Conservation (phyloP, 768 basidiomycete genomes). For the Suillus brevipes region DNA sequence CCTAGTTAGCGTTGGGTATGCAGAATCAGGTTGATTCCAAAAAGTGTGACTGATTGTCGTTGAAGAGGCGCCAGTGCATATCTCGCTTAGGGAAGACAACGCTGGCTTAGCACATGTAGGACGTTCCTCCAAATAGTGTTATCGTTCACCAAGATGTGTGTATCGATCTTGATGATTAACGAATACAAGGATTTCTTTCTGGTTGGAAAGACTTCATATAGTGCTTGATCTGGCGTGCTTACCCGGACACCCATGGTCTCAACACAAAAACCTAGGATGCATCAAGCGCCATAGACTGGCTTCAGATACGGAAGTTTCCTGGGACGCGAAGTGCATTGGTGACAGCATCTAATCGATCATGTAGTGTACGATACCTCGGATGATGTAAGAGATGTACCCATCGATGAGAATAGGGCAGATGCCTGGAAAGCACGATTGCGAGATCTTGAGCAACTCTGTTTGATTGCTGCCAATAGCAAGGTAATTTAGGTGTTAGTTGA, state of each 20-base stretch:
- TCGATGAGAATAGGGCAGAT: conserved; percentile 45
- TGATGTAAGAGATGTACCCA: conserved; percentile 69
- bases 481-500: conserved; percentile 85
- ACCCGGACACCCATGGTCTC: conserved; percentile 33
- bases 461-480: conserved; percentile 43
- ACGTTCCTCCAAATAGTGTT: conserved; percentile 72
- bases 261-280: conserved; percentile 88
- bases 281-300: conserved; percentile 91
- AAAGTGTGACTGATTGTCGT: not conserved
- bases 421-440: conserved; percentile 58
- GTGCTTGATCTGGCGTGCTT: not conserved
- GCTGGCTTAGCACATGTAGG: conserved; percentile 84
- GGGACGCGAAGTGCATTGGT: conserved; percentile 65
- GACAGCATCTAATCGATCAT: conserved; percentile 65
- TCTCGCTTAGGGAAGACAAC: conserved; percentile 95
- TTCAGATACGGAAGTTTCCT: conserved; percentile 59
- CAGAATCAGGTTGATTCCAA: too few relatives aligned
- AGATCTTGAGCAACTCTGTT: conserved; percentile 42
- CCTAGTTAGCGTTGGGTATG: conserved; percentile 58
- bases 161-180: conserved; percentile 15
- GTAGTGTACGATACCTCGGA: conserved; percentile 87
- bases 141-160: conserved; percentile 92
- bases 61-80: conserved; percentile 63
- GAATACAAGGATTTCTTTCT: conserved; percentile 82
- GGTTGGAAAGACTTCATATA: conserved; percentile 43